Base-by-base conservation (phyloP, 2,329 filamentous ascomycete genomes). In the Cadophora gregata region DNA sequence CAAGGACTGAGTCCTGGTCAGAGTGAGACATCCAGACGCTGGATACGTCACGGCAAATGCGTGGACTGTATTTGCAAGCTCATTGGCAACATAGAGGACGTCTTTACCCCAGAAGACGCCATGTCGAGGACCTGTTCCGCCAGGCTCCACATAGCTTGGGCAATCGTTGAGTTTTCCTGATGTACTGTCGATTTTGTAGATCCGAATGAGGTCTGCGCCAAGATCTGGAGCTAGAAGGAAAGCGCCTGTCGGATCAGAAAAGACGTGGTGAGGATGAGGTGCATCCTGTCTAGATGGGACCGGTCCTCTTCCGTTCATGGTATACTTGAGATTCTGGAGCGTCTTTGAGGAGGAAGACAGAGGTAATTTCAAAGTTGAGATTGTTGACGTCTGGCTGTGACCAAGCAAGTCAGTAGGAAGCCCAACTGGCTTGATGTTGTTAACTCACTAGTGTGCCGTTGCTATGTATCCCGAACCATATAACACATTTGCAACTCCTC, bases 171-270 rank as follows among this genome's bases (percentile, higher is more conserved):
- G 77, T 1, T 74, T 70, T 21, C 80, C 80, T 2, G 75, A 79
- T 1, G 72, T 65, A 3, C 73, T 73, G 68, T 83, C 76, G 67
- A 85, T 81, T 31, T 73, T 70, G 71, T 81, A 86, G 8, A 86
- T 78, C 55, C 80, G 80, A 42, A 85, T 74, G 0, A 80, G 63
- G 67, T 86, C 84, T 0, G 80, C 79, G 25, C 84, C 81, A 2
- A 89, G 79, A 64, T 86, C 85, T 0, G 84, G 83, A 19, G 81
- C 78, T 21, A 86, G 68, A 16, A 85, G 67, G 71, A 80, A 86
- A 12, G 77, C 67, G 3, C 79, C 80, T 1, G 83, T 84, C 1
- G 84, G 84, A 70, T 86, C 84, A 27, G 85, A 73, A 67, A 85
- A 73, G n/a, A 81, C 79, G 67, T 83, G 75, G 70, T 86, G 84